These are phyloP conservation scores for Aspergillus quadrilineatus DNA, from an alignment of 2,329 filamentous ascomycete species.

Conservation along the genomic window DNA sequence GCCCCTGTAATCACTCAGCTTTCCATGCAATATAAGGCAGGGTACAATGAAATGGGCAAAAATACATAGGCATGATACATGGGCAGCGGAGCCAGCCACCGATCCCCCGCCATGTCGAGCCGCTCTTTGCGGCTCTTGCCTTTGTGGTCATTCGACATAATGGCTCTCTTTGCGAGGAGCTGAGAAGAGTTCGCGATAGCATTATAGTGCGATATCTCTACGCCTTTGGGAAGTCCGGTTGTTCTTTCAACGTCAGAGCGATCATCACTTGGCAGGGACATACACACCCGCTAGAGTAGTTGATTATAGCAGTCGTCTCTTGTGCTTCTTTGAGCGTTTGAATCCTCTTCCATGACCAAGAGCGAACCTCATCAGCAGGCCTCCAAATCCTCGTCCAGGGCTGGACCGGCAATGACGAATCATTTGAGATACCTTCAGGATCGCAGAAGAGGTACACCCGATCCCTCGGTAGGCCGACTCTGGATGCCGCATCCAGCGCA, in stretches of 20 bases:
- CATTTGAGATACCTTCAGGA: not conserved
- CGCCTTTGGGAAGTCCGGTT: constrained; percentile 11
- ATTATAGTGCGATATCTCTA: constrained; percentile 15
- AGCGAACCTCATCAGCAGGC: not conserved
- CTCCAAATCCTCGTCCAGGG: constrained; percentile 11
- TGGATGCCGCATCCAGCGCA: constrained; percentile 1
- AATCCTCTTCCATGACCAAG: constrained; percentile 8
- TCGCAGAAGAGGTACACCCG: constrained; percentile 8
- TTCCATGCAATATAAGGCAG: too few relatives aligned
- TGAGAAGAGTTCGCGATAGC: constrained; percentile 7
- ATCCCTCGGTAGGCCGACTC: not conserved
- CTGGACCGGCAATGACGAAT: not conserved
- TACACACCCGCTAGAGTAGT: constrained; percentile 13
- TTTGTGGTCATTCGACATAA: not conserved
- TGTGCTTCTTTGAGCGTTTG: not conserved
- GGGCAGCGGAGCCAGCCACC: constrained; percentile 10
- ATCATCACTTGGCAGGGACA: not conserved
- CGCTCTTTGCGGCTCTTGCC: not conserved
- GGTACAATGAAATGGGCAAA: too few relatives aligned
- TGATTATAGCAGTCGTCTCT: constrained; percentile 7
- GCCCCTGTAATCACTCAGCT: not conserved
- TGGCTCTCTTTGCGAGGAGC: constrained; percentile 1
- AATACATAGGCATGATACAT: constrained; percentile 14
- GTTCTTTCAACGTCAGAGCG: constrained; percentile 4
- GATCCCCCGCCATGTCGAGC: constrained; percentile 5